Evolutionary conservation across 768 basidiomycete species (phyloP).

Genomic region (Suillus americanus): DNA sequence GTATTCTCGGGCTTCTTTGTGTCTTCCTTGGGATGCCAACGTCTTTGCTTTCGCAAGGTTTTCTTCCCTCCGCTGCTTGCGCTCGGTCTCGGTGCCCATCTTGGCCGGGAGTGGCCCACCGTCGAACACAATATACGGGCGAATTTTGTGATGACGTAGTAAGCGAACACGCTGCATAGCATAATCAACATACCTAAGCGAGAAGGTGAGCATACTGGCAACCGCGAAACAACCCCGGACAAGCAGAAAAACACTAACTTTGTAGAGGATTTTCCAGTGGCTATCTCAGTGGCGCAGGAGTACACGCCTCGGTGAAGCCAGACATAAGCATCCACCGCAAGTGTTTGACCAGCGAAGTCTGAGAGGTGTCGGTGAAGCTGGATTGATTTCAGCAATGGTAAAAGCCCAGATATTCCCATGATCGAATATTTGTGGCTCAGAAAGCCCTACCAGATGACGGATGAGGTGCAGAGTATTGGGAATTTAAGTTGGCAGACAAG

Average conservation of each 20-base stretch:
- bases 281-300: conserved; percentile 87
- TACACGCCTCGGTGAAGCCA: conserved; percentile 91
- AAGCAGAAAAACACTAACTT: conserved; percentile 55
- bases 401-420: conserved; percentile 92
- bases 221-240: neutral
- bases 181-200: conserved; percentile 88
- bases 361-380: conserved; percentile 76
- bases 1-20: conserved; percentile 78
- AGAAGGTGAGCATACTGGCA: neutral
- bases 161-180: conserved; percentile 91
- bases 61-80: conserved; percentile 75
- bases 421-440: neutral
- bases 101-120: conserved; percentile 96
- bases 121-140: conserved; percentile 93
- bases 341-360: conserved; percentile 78
- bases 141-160: conserved; percentile 78
- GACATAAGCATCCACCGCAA: conserved; percentile 95
- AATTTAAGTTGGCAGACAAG: conserved; percentile 6
- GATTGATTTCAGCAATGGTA: conserved; percentile 89
- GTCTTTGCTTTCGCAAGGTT: conserved; percentile 71
- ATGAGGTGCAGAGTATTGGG: neutral
- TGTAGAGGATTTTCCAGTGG: conserved; percentile 76
- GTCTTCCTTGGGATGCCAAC: conserved; percentile 75
- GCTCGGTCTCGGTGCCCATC: conserved; percentile 80
- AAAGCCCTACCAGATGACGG: neutral